Evolutionary conservation across 805 yeast species (phyloP).

Genomic region (Candida gorgasii): DNA sequence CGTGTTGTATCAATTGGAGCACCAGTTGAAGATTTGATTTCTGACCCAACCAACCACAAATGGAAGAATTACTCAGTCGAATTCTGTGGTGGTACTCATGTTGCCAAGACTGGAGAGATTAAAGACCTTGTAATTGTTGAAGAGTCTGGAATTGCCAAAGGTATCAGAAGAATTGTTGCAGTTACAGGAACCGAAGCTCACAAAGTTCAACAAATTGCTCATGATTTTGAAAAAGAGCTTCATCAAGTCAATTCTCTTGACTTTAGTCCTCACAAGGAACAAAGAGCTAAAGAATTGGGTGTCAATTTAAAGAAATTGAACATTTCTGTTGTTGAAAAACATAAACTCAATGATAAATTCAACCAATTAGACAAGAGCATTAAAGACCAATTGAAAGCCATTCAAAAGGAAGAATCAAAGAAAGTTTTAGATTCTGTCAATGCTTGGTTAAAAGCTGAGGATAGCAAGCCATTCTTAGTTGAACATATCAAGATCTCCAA

Average conservation of each 20-base stretch:
- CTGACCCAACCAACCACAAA: slow-evolving; percentile 65
- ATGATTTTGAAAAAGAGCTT: slow-evolving; percentile 64
- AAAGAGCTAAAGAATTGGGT: slow-evolving; percentile 77
- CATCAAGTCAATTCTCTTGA: slow-evolving; percentile 61
- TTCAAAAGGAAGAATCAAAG: slow-evolving; percentile 86
- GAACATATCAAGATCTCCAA: slow-evolving; percentile 69
- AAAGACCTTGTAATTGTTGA: slow-evolving; percentile 87
- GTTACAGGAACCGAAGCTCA: slow-evolving; percentile 91
- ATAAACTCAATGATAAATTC: slow-evolving; percentile 71
- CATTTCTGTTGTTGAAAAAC: slow-evolving; percentile 80
- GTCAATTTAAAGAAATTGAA: slow-evolving; percentile 79
- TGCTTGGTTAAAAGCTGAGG: slow-evolving; percentile 56
- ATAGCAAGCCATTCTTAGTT: slow-evolving; percentile 59
- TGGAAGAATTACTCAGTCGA: slow-evolving; percentile 85
- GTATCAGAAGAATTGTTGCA: slow-evolving; percentile 96
- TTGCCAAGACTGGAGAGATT: slow-evolving; percentile 87
- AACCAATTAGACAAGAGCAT: slow-evolving; percentile 78
- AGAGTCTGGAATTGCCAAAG: slow-evolving; percentile 98
- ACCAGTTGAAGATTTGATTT: slow-evolving; percentile 78
- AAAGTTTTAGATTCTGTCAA: slow-evolving; percentile 76
- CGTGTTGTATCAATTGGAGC: slow-evolving; percentile 96
- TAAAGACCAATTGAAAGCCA: slow-evolving; percentile 83
- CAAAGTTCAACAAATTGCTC: slow-evolving; percentile 84
- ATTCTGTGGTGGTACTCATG: slow-evolving; percentile 99
- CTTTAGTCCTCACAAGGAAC: slow-evolving; percentile 78